Evolutionary conservation across 2,329 filamentous ascomycete species (phyloP).

Genomic region (Madurella mycetomatis): DNA sequence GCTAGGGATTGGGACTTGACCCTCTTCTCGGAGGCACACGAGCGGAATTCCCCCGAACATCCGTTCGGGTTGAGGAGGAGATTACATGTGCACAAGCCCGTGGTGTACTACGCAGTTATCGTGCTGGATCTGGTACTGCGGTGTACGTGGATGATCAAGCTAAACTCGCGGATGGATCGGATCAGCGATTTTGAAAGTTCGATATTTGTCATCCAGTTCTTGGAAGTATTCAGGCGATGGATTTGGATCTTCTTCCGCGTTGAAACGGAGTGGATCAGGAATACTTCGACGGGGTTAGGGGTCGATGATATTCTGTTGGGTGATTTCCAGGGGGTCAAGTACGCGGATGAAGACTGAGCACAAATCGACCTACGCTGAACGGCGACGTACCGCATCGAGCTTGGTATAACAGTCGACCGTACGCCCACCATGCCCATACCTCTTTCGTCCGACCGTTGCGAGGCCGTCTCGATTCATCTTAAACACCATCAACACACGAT

Average conservation of each 20-base stretch:
- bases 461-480: too few species aligned
- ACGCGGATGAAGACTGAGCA: slow-evolving; percentile 49
- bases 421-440: too few species aligned
- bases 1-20: slow-evolving; percentile 95
- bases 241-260: slow-evolving; percentile 96
- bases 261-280: slow-evolving; percentile 85
- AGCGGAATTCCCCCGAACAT: slow-evolving; percentile 59
- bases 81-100: slow-evolving; percentile 65
- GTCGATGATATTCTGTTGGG: slow-evolving; percentile 71
- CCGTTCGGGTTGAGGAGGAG: slow-evolving; percentile 73
- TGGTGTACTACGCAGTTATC: slow-evolving; percentile 80
- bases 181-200: slow-evolving; percentile 83
- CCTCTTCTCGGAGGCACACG: slow-evolving; percentile 59
- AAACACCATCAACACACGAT: too few species aligned
- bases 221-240: slow-evolving; percentile 87
- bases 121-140: slow-evolving; percentile 73
- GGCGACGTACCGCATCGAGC: neutral
- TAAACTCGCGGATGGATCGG: slow-evolving; percentile 76
- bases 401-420: too few species aligned
- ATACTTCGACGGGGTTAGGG: slow-evolving; percentile 46
- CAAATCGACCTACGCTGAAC: neutral
- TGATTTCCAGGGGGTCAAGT: slow-evolving; percentile 62
- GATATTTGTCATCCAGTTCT: slow-evolving; percentile 79
- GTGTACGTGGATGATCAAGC: slow-evolving; percentile 87
- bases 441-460: too few species aligned